Base-by-base conservation (phyloP, 768 basidiomycete genomes). In the Phylloporus sp. region DNA sequence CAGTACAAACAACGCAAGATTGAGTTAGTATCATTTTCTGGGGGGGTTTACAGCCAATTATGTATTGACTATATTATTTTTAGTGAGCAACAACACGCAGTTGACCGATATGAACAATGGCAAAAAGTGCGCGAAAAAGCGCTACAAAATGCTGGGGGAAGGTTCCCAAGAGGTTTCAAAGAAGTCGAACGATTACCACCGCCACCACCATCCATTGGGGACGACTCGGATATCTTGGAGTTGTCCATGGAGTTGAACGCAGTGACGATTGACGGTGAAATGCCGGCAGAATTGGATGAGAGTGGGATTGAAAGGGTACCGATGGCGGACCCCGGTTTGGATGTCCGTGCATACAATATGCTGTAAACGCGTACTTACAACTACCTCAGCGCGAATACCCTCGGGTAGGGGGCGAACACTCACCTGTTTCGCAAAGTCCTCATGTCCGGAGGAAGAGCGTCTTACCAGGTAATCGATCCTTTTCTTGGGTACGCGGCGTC, bases 381-480 rank as follows among this genome's bases (percentile, higher is more conserved):
- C 57, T 54, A 42, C 44, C 64, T 58, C 56, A 89, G 87, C 78
- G 79, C 62, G 80, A 82, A 53, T 78, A 84, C 62, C 86, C 85
- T 47, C 86, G 86, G 60, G 73, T 85, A 47, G 80, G 78, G 54
- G 72, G 79, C 59, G 80, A 84, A 52, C 81, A 82, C 60, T 80
- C 80, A 41, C 75, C 81, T 27, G 70, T 76, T 56, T 71, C 79
- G 49, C 73, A 76, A 52, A 81, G 85, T 39, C 78, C 93, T 48
- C 95, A 99, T 71, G 83, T 95, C 29, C 84, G 95, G 60, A 81
- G 95, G 70, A 97, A 94, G 77, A 95, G 92, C 62, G 94, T 95
- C 42, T 77, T 97, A 55, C 95, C 93, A 73, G 87, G 91, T 91
- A 68, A 58, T 52, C 51, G 39, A 26, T 38, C 43, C 58, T 54